phyloP scores from a whole-genome alignment of 805 yeast genomes.

The Candida nanaspora region DNA sequence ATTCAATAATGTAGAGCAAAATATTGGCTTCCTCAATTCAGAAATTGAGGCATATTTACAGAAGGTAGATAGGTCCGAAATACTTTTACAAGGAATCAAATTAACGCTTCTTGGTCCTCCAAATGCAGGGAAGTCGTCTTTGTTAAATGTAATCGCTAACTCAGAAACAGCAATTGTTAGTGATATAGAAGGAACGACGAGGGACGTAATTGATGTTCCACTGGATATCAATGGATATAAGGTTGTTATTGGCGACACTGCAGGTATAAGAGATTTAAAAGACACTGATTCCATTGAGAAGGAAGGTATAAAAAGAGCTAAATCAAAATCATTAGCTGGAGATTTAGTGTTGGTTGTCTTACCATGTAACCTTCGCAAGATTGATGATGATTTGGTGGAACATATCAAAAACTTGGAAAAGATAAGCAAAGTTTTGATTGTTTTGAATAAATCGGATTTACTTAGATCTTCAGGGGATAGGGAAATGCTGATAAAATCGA shows the following conservation, averaged over 20 bases:
- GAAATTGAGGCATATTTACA: constrained; percentile 39
- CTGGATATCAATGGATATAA: constrained; percentile 80
- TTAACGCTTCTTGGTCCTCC: constrained; percentile 83
- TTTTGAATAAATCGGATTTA: constrained; percentile 59
- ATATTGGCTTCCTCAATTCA: constrained; percentile 31
- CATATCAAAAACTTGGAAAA: constrained; percentile 30
- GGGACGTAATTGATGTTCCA: constrained; percentile 80
- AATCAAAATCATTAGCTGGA: constrained; percentile 46
- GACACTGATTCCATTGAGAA: constrained; percentile 54
- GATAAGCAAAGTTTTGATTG: constrained; percentile 29
- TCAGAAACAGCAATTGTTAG: constrained; percentile 89
- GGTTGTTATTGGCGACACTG: constrained; percentile 83
- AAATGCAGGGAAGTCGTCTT: constrained; percentile 91
- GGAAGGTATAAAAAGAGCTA: constrained; percentile 80
- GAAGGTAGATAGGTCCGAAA: constrained; percentile 49
- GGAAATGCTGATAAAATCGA: constrained; percentile 11
- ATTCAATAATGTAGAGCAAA: constrained; percentile 39
- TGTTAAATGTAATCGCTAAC: constrained; percentile 67
- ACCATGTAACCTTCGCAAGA: constrained; percentile 31
- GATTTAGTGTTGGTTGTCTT: constrained; percentile 66
- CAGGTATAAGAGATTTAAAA: constrained; percentile 62
- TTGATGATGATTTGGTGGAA: constrained; percentile 30
- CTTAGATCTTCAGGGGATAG: constrained; percentile 10
- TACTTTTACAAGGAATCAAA: constrained; percentile 66
- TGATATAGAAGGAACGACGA: constrained; percentile 86